Base-by-base conservation (phyloP, 2,329 filamentous ascomycete species). In the Parascedosporium putredinis region DNA sequence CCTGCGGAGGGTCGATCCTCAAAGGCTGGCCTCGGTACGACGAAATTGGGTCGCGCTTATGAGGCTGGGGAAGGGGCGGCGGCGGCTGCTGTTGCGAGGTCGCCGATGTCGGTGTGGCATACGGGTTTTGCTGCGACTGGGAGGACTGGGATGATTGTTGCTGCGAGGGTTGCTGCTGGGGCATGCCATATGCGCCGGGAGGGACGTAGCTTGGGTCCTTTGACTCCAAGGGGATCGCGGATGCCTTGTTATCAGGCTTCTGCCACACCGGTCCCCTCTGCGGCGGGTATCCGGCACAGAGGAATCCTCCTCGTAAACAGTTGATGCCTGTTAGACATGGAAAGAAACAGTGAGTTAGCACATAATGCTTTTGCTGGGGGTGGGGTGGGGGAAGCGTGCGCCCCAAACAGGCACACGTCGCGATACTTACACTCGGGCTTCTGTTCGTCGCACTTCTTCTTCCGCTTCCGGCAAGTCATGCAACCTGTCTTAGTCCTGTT, bases 371-470 rank as follows among this genome's bases (percentile, higher is more conserved):
- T n/a, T n/a, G n/a, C n/a, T n/a, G n/a, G n/a, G n/a, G 12, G 27
- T 31, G 12, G 27, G 27, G 27, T 31, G 6, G 27, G 12, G 27
- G 27, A 12, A 31, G 6, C 27, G 27, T 31, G 27, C 9, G 16
- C 18, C 8, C 10, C 10, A 31, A 27, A 29, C 24, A 31, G 29
- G 29, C 16, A 34, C 16, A n/a, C n/a, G n/a, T n/a, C n/a, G n/a
- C 20, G 50, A 8, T 12, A 73, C 86, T 74, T 74, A 94, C 93
- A 97, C 65, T 88, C 82, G 23, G 93, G 93, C 65, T 95, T 94
- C 49, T 78, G 79, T 70, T 97, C 93, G 62, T 97, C 91, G 62
- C 93, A 97, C 68, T 97, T 97, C 80, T 97, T 97, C 76, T 97
- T 97, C 52, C 91, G 79, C 62, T 81, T 80, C 53, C 91, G 78